phyloP scores from a whole-genome alignment of 2,329 filamentous ascomycete species.

The Xylariaceae sp. region DNA sequence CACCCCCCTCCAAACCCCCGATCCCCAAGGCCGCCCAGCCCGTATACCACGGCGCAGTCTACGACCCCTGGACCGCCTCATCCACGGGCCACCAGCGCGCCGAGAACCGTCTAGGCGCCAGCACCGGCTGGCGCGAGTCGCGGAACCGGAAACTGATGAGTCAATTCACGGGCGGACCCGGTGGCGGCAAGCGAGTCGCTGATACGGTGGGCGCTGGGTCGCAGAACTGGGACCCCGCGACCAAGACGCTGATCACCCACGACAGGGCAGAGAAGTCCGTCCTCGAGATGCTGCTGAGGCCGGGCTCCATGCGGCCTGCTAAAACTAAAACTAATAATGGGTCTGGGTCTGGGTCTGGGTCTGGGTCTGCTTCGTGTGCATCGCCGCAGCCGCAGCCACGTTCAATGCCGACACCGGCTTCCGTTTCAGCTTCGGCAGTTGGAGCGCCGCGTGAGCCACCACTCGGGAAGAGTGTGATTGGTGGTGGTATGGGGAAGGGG shows the following conservation, averaged over 20 bases:
- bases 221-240: conserved; percentile 46
- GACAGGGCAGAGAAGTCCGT: conserved; percentile 42
- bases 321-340: neutral
- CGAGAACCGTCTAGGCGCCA: conserved; percentile 57
- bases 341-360: conserved; percentile 18
- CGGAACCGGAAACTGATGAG: conserved; percentile 62
- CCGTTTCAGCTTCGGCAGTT: neutral
- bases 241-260: conserved; percentile 40
- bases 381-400: conserved; percentile 3
- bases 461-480: too few species aligned
- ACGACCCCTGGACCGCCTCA: conserved; percentile 68
- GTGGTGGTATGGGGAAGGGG: too few species aligned
- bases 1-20: conserved; percentile 20
- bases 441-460: neutral
- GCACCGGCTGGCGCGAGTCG: conserved; percentile 64
- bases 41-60: conserved; percentile 38
- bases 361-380: conserved; percentile 11
- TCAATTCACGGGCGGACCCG: conserved; percentile 59
- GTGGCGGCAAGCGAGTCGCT: conserved; percentile 54
- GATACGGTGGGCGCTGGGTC: conserved; percentile 63
- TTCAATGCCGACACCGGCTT: neutral
- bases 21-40: conserved; percentile 38
- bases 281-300: conserved; percentile 48
- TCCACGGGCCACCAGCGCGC: conserved; percentile 75
- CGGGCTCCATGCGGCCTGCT: conserved; percentile 38